Evolutionary conservation across 225 moss, liverwort and hornwort species (phyloP), one percentile per base, ranked within the genome.

Genomic region (Polytrichum formosum): DNA sequence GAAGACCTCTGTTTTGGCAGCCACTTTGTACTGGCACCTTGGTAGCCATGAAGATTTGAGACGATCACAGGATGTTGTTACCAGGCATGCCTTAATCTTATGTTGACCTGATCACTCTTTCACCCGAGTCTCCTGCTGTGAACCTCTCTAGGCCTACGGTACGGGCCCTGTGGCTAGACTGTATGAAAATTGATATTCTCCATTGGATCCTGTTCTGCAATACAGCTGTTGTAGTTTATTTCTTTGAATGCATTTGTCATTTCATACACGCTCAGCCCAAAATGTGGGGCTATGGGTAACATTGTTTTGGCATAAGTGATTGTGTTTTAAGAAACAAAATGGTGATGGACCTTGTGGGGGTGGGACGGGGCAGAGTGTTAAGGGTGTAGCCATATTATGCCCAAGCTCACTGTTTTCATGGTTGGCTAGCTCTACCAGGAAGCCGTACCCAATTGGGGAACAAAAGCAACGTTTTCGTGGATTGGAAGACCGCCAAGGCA

Each of bases 311-410:
- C 35, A 35, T 9, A 8, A 35, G 35, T 35, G 35, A 35, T 35
- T 35, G 35, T 35, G 9, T 35, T 35, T 8, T 9, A 2, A 35
- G 10, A 35, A 37, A 37, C 37, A 37, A 37, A 37, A 37, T 37
- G 37, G 37, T 67, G 67, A 67, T 67, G 72, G 18, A 31, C 29
- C 9, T 10, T 65, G 29, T 26, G 19, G 56, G 19, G 31, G 28
- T 16, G 28, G 65, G 80, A 72, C 66, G 77, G 68, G 75, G 77
- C 85, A 94, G 93, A 84, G 91, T 91, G 67, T 73, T 94, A 74
- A 86, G 75, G 86, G 88, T 91, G 72, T 91, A 94, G 73, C 91
- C 93, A 72, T 84, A 87, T 26, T 86, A 83, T 76, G 78, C 66
- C 35, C 88, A 88, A 54, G 92, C 88, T 69, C 86, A 88, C 61